phyloP scores from a whole-genome alignment of 176 grass and related monocot species.

The Rhipidocladum racemiflorum region DNA sequence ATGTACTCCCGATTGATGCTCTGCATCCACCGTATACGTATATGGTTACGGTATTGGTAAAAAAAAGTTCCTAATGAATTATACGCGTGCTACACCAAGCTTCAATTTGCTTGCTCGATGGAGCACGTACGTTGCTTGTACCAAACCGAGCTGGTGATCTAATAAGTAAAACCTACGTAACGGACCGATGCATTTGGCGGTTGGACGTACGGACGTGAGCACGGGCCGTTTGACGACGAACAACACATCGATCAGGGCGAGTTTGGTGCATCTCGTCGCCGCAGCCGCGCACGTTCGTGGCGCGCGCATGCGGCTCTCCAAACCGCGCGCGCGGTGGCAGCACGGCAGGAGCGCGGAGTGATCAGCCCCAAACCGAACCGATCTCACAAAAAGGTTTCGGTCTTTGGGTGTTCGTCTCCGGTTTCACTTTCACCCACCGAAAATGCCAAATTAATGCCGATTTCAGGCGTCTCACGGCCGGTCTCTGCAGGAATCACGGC shows the following conservation, averaged over 20 bases:
- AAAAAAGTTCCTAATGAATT: neutral
- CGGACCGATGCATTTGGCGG: neutral
- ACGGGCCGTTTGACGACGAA: too few species aligned
- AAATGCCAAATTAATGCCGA: neutral
- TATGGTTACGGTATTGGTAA: neutral
- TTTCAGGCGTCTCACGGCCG: neutral
- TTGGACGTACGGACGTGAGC: too few species aligned
- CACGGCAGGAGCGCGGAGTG: neutral
- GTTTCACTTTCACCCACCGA: too few species aligned
- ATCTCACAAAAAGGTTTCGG: neutral
- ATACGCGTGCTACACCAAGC: neutral
- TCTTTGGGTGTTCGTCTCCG: neutral
- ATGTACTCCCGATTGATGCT: neutral
- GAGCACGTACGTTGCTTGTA: neutral
- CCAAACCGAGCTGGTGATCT: neutral
- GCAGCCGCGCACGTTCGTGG: too few species aligned
- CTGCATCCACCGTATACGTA: neutral
- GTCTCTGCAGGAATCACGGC: neutral
- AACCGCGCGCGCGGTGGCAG: too few species aligned
- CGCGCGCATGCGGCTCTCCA: too few species aligned
- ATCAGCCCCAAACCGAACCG: neutral
- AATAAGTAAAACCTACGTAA: neutral
- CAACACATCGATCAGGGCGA: too few species aligned
- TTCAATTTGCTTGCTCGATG: neutral
- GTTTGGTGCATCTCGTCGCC: too few species aligned